Conservation (phyloP, 257 asterid species). For the Paulownia fortunei region DNA sequence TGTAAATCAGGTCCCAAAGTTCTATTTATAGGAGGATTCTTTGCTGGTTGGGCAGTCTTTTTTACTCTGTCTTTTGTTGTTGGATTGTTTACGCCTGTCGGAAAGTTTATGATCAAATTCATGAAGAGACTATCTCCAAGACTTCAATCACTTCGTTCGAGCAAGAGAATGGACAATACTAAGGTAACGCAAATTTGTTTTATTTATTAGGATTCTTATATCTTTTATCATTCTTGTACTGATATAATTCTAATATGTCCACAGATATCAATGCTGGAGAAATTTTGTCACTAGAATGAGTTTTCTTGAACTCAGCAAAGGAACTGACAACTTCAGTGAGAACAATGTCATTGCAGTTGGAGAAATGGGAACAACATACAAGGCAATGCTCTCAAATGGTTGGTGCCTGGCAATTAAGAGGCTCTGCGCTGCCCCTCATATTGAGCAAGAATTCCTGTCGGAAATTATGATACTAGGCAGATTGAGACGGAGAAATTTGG, state of each 20-base stretch:
- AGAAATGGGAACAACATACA: constrained; percentile 36
- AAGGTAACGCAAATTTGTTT: background rate
- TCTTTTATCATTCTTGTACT: background rate
- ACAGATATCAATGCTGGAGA: constrained; percentile 41
- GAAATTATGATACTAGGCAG: constrained; percentile 37
- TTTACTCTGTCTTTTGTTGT: background rate
- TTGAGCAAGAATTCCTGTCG: constrained; percentile 1
- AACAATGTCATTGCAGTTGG: constrained; percentile 25
- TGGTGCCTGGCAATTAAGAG: constrained; percentile 32
- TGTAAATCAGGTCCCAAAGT: background rate
- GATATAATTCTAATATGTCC: background rate
- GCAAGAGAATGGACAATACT: background rate
- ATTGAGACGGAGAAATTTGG: constrained; percentile 29
- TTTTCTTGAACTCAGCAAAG: constrained; percentile 28
- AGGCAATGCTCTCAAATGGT: constrained; percentile 34
- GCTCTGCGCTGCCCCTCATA: constrained; percentile 4
- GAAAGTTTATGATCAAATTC: background rate
- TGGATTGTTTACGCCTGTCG: constrained; percentile 12
- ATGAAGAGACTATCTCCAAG: background rate
- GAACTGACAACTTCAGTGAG: constrained; percentile 32
- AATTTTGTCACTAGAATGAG: constrained; percentile 32
- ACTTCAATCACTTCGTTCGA: background rate
- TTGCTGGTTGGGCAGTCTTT: background rate
- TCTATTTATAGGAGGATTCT: background rate
- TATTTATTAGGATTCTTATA: background rate